These are phyloP conservation scores for Aureobasidium sp. DNA, from an alignment of 2,329 filamentous ascomycete genomes.

Conservation along the genomic window DNA sequence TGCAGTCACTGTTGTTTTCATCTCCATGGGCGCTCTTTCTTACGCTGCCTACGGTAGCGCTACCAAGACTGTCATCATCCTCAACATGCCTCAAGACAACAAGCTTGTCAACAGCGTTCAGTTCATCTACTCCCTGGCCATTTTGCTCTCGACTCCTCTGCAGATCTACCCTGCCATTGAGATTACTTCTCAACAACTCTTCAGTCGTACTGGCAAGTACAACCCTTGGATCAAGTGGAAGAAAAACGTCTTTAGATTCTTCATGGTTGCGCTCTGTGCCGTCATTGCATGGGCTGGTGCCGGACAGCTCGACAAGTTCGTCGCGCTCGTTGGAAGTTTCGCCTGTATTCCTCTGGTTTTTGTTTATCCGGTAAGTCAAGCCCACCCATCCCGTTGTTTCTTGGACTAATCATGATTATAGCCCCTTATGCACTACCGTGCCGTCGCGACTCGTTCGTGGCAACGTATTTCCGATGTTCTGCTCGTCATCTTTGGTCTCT, in stretches of 20 bases:
- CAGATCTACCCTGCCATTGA: slow-evolving; percentile 97
- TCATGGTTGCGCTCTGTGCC: slow-evolving; percentile 79
- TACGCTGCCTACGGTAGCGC: slow-evolving; percentile 93
- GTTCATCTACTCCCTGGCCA: slow-evolving; percentile 96
- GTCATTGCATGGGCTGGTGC: slow-evolving; percentile 86
- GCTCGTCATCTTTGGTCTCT: slow-evolving; percentile 71
- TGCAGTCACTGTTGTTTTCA: slow-evolving; percentile 84
- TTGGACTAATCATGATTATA: slow-evolving; percentile 29
- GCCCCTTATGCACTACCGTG: slow-evolving; percentile 84
- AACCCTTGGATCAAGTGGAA: slow-evolving; percentile 99
- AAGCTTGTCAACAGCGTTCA: slow-evolving; percentile 94
- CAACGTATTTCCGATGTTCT: slow-evolving; percentile 64
- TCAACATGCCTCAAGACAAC: slow-evolving; percentile 93
- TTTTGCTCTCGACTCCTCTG: slow-evolving; percentile 84
- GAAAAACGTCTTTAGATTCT: slow-evolving; percentile 95
- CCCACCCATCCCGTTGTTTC: background rate
- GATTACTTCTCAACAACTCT: slow-evolving; percentile 89
- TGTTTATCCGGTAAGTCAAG: slow-evolving; percentile 82
- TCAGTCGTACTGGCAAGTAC: slow-evolving; percentile 91
- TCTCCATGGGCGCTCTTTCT: slow-evolving; percentile 82
- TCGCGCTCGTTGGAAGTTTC: slow-evolving; percentile 91
- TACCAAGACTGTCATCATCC: slow-evolving; percentile 91
- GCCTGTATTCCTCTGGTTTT: slow-evolving; percentile 95
- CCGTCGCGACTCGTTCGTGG: slow-evolving; percentile 58
- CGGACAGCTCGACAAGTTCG: slow-evolving; percentile 92